phyloP scores from a whole-genome alignment of 2,329 filamentous ascomycete species.

The Arthrobotrys sphaeroides region DNA sequence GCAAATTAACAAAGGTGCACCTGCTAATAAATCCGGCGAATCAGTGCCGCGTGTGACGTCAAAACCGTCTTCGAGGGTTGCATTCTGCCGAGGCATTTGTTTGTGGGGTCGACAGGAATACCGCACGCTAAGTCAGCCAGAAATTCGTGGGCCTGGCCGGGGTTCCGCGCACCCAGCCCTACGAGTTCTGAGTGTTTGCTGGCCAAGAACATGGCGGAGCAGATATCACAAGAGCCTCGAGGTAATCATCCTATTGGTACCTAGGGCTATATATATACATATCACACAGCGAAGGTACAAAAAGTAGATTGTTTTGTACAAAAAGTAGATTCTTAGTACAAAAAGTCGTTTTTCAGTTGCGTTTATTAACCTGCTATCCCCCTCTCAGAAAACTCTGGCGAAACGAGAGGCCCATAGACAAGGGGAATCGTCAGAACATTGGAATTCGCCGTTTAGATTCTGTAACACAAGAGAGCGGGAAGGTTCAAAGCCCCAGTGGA shows the following conservation, averaged over 20 bases:
- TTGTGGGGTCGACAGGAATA: conserved; percentile 37
- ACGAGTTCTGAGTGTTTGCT: not conserved
- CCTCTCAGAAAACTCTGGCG: conserved; percentile 31
- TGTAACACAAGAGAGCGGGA: conserved; percentile 45
- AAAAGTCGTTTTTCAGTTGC: conserved; percentile 49
- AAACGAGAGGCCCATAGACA: not conserved
- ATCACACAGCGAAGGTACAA: conserved; percentile 9
- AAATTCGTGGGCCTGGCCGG: conserved; percentile 14
- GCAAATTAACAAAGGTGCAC: conserved; percentile 49
- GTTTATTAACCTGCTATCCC: conserved; percentile 29
- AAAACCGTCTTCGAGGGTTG: conserved; percentile 16
- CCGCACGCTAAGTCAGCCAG: not conserved
- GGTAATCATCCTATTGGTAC: conserved; percentile 1
- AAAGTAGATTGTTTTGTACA: conserved; percentile 19
- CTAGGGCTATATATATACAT: conserved; percentile 11
- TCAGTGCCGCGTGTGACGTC: conserved; percentile 37
- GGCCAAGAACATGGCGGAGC: conserved; percentile 35
- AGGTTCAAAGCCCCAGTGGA: conserved; percentile 48
- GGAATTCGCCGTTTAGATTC: conserved; percentile 44
- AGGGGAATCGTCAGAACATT: conserved; percentile 1
- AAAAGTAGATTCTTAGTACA: conserved; percentile 26
- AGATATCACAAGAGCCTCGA: conserved; percentile 3
- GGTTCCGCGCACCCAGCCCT: conserved; percentile 30
- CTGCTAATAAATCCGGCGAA: conserved; percentile 7
- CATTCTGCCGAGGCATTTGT: conserved; percentile 7